Evolutionary conservation across 805 yeast species (phyloP), one percentile per base, ranked within the genome.

Genomic region (Suhomyces vadensis): DNA sequence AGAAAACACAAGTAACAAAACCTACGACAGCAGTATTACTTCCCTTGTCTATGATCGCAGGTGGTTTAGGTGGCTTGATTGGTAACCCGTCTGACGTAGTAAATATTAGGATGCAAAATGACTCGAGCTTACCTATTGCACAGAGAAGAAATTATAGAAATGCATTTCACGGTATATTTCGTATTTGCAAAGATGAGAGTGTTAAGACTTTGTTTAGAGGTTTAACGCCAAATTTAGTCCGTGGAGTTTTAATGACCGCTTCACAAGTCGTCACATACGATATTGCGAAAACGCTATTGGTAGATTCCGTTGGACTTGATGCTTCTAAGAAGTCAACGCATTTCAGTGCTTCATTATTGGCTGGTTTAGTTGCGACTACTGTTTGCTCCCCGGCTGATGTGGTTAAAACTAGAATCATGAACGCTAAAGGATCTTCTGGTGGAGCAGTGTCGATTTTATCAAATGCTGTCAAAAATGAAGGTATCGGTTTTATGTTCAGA

Each of bases 371-470:
- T 4, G 96, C 96, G 5, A 88, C 96, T 0, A 89, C 96, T 0
- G 85, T 88, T 14, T 89, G 96, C 61, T 87, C 95, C 1, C 96
- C 96, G 1, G 96, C 91, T 7, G 96, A 88, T 64, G 96, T 88
- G 3, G 82, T 88, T 39, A 89, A 89, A 64, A 89, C 96, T 2
- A 73, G 95, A 57, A 85, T 88, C 46, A 88, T 88, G 96, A 84
- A 86, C 64, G 78, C 77, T 31, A 71, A 76, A 43, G 73, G 70
- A 1, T 54, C 58, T 42, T 51, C 48, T 29, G 70, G 73, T 47
- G 70, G 70, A 41, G 83, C 88, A 2, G 37, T 78, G 2, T 48
- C 61, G 2, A 80, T 85, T 35, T 61, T 87, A 47, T 51, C 53
- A 1, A 60, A 63, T 5, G 87, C 92, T 0, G 73, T 88, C 14